Base-by-base conservation (phyloP, 2,329 filamentous ascomycete genomes). In the Aspergillus hiratsukae region DNA sequence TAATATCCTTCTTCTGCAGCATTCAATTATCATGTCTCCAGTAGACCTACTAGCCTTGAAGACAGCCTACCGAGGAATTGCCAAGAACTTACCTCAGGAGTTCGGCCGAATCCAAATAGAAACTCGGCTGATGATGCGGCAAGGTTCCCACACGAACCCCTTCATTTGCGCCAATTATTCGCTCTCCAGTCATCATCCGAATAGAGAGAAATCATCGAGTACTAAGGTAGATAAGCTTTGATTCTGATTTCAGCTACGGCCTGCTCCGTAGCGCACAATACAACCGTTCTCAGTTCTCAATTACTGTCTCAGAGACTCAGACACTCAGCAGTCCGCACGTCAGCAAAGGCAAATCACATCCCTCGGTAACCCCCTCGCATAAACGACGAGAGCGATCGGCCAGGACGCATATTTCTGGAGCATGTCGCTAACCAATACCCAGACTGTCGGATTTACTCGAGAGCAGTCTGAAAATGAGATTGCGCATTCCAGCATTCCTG, bases 361-460 rank as follows among this genome's bases (percentile, higher is more conserved):
- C 19, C 27, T 56, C 54, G 55, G 29, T 11, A 37, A 14, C 29
- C 31, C 31, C 31, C 31, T 37, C 14, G 14, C 31, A 17, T 37
- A 7, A 17, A 37, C 1, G 5, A 17, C 17, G 31, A 37, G 14
- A 5, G 6, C 31, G 31, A 37, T 37, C 31, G 14, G 17, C 31
- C 31, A 3, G 14, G 31, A 37, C 17, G 31, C 31, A 37, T 37
- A n/a, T 17, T 17, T 17, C 31, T 37, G 31, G 17, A 37, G 31
- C 31, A 37, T 37, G 31, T 17, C 17, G 31, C 31, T 17, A 37
- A 37, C 56, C 61, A 57, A 57, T 57, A 52, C 58, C 62, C 59
- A 60, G 48, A 58, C 46, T 61, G 56, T 64, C 59, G 62, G 62
- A 55, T 61, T 54, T 54, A 52, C 53, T 54, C 51, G 52, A 52